phyloP scores from a whole-genome alignment of 805 yeast genomes.

The Wickerhamomyces strasburgensis region DNA sequence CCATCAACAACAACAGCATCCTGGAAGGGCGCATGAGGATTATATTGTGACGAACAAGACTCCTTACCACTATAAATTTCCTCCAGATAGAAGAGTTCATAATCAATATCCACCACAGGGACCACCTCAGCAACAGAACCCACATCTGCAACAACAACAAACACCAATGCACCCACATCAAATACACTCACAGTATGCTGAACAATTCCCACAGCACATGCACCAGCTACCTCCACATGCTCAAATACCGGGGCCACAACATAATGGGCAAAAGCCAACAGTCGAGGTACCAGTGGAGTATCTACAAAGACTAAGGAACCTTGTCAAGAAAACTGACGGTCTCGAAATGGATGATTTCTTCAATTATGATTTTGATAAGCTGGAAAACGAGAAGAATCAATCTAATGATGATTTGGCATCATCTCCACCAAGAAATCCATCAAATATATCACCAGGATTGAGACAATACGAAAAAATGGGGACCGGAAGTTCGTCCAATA shows the following conservation, averaged over 20 bases:
- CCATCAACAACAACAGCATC: neutral
- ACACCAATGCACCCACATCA: conserved; percentile 8
- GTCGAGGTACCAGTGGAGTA: conserved; percentile 26
- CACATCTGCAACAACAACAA: conserved; percentile 2
- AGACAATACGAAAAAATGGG: neutral
- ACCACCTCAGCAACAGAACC: conserved; percentile 5
- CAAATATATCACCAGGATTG: neutral
- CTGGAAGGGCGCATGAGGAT: conserved; percentile 28
- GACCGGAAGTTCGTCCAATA: neutral
- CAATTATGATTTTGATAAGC: conserved; percentile 14
- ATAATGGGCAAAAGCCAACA: conserved; percentile 12
- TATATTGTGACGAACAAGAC: conserved; percentile 42
- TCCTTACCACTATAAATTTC: conserved; percentile 54
- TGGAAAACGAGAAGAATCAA: conserved; percentile 3
- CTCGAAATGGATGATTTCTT: conserved; percentile 19
- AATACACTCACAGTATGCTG: no score
- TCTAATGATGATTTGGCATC: conserved; percentile 3
- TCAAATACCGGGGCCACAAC: conserved; percentile 1
- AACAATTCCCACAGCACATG: no score
- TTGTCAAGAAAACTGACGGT: conserved; percentile 21
- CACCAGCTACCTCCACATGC: neutral
- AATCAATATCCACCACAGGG: conserved; percentile 6
- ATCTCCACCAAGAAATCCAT: conserved; percentile 4
- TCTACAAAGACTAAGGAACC: conserved; percentile 19
- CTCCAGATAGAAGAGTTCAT: conserved; percentile 28